phyloP scores from a whole-genome alignment of 1,284 basidiomycete genomes.

The Anthracocystis walkeri region DNA sequence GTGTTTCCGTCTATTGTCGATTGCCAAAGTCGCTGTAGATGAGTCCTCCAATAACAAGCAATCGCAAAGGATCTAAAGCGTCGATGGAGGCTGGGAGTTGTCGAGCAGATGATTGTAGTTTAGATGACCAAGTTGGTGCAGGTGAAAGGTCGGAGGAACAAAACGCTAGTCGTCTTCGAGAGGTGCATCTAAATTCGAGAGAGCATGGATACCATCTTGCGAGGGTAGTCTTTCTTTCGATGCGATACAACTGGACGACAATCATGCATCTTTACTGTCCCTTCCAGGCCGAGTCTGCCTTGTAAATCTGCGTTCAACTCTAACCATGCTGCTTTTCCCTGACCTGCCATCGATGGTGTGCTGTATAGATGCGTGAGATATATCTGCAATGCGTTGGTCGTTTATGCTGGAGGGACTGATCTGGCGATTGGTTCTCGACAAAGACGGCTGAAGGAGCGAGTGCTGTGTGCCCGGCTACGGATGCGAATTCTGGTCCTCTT shows the following conservation, averaged over 20 bases:
- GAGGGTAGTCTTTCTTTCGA: not conserved
- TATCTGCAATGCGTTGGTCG: slow-evolving; percentile 2
- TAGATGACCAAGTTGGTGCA: not conserved
- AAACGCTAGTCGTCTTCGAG: not conserved
- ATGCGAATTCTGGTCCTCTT: slow-evolving; percentile 28
- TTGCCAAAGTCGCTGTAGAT: not conserved
- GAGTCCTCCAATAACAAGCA: not conserved
- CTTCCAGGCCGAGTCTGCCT: not conserved
- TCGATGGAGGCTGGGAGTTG: not conserved
- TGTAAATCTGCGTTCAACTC: not conserved
- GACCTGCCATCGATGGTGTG: slow-evolving; percentile 3
- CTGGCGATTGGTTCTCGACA: slow-evolving; percentile 15
- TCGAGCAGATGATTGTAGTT: not conserved
- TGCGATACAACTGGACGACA: not conserved
- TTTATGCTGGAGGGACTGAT: slow-evolving; percentile 8
- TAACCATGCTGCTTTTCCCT: not conserved
- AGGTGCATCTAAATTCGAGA: not conserved
- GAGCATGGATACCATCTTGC: not conserved
- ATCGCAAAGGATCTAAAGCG: not conserved
- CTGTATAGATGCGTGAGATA: not conserved
- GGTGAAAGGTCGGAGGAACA: not conserved
- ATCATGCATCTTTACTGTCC: not conserved
- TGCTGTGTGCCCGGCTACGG: slow-evolving; percentile 44
- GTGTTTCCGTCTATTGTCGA: slow-evolving; percentile 23
- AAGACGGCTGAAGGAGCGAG: slow-evolving; percentile 27